Conservation (phyloP, 2,329 filamentous ascomycete species). For the Alternaria sp. region DNA sequence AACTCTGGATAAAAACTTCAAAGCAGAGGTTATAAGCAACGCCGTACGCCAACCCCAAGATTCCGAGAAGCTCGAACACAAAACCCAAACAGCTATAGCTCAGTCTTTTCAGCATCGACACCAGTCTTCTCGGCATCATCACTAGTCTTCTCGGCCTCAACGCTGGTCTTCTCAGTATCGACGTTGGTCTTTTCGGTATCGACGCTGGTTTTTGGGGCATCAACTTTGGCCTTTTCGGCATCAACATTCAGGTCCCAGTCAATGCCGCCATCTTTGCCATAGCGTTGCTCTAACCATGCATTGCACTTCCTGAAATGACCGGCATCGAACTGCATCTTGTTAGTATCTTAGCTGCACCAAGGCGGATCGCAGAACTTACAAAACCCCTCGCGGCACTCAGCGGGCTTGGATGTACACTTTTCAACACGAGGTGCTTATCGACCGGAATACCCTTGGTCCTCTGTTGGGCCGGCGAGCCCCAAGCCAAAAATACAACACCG, state of each 20-base stretch:
- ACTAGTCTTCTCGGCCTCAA: no score
- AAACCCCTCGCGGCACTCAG: constrained; percentile 84
- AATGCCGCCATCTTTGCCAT: constrained; percentile 82
- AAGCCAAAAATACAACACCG: constrained; percentile 94
- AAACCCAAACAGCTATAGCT: neutral
- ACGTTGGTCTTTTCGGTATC: neutral
- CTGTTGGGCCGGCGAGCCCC: constrained; percentile 86
- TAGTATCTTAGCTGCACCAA: constrained; percentile 32
- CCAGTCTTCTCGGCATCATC: constrained; percentile 33
- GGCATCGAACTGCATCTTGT: constrained; percentile 69
- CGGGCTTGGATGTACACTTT: constrained; percentile 92
- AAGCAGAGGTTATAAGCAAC: neutral
- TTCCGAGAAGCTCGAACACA: neutral
- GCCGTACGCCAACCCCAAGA: neutral
- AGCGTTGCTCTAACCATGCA: constrained; percentile 80
- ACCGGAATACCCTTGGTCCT: constrained; percentile 77
- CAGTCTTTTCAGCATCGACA: constrained; percentile 49
- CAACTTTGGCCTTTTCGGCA: constrained; percentile 44
- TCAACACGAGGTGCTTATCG: constrained; percentile 80
- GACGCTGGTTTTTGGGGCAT: constrained; percentile 31
- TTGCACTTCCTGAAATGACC: constrained; percentile 84
- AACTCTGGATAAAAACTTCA: neutral
- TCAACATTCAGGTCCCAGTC: constrained; percentile 77
- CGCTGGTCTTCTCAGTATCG: no score
- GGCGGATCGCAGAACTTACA: constrained; percentile 55